Evolutionary conservation across 306 rosid species (phyloP).

Genomic region (Mimosa pudica): DNA sequence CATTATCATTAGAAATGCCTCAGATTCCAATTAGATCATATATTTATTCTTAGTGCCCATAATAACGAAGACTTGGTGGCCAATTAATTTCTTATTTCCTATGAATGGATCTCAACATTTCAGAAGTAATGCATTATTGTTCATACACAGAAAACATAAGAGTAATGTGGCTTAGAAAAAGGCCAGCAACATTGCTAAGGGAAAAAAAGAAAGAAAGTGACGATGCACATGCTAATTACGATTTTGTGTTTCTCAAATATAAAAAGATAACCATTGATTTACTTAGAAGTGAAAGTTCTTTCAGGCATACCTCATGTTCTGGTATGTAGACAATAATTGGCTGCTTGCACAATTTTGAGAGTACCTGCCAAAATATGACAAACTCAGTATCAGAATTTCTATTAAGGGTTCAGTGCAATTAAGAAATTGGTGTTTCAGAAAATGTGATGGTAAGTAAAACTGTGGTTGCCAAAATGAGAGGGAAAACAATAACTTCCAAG

Average conservation of each 20-base stretch:
- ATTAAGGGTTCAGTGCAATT: slow-evolving; percentile 15
- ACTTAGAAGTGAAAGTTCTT: slow-evolving; percentile 21
- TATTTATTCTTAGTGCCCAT: slow-evolving; percentile 11
- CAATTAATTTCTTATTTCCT: background rate
- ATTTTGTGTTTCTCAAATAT: background rate
- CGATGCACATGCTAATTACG: slow-evolving; percentile 3
- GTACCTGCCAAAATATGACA: slow-evolving; percentile 63
- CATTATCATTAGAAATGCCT: background rate
- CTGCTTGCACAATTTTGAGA: slow-evolving; percentile 86
- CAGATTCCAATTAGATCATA: background rate
- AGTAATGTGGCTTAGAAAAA: background rate
- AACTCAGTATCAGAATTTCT: slow-evolving; percentile 24
- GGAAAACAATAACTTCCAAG: background rate
- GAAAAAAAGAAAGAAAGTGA: background rate
- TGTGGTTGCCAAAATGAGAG: background rate
- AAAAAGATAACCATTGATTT: slow-evolving; percentile 26
- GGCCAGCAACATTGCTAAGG: background rate
- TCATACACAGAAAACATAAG: background rate
- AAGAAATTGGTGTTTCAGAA: background rate
- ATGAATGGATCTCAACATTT: background rate
- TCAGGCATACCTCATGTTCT: slow-evolving; percentile 80
- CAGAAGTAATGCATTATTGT: background rate
- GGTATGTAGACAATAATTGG: slow-evolving; percentile 86
- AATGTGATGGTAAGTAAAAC: background rate
- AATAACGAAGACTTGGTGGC: background rate